Evolutionary conservation across 2,329 filamentous ascomycete genomes (phyloP), one percentile per base, ranked within the genome.

Genomic region (Cercospora brassicicola): DNA sequence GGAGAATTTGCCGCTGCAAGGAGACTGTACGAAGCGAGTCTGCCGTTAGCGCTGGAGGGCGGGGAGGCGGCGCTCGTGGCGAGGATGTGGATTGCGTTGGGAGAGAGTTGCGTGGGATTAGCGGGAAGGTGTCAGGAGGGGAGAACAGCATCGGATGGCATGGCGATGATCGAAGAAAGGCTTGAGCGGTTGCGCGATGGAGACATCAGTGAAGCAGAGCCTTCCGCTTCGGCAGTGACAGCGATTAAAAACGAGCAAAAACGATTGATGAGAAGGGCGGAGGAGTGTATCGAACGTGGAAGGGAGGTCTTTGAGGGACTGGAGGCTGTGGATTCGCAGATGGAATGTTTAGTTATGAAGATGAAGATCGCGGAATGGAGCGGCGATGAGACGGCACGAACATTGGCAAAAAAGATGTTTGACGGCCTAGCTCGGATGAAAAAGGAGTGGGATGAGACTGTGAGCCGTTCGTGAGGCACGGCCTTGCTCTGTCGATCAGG

Each of bases 311-410:
- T 87, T 77, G 86, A 88, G 51, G 84, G 83, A 57, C 82, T 92
- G 13, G 88, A 91, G 76, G 91, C 91, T 76, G 81, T 89, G 13
- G 81, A 83, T n/a, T 88, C 88, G 64, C 90, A 92, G 79, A 90
- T 91, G 75, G 90, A 93, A 79, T 89, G 91, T 83, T 86, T 94
- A 81, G 90, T 90, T 20, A 95, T 95, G 83, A 94, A 92, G 80
- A 90, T 91, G 3, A 89, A 89, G 61, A 86, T 96, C 61, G 91
- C 92, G 83, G 88, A 89, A 78, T 81, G 90, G 57, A 84, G 87
- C 7, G 91, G 90, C 0, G 90, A 93, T 73, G 73, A 74, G 10
- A 39, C 62, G 5, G 69, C 73, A 0, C 69, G 70, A 5, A 55
- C 57, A n/a, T 70, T 70, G 55, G 70, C 70, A 9, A 72, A 76